Evolutionary conservation across 768 basidiomycete genomes (phyloP), one percentile per base, ranked within the genome.

Genomic region (Pholiota conissans): DNA sequence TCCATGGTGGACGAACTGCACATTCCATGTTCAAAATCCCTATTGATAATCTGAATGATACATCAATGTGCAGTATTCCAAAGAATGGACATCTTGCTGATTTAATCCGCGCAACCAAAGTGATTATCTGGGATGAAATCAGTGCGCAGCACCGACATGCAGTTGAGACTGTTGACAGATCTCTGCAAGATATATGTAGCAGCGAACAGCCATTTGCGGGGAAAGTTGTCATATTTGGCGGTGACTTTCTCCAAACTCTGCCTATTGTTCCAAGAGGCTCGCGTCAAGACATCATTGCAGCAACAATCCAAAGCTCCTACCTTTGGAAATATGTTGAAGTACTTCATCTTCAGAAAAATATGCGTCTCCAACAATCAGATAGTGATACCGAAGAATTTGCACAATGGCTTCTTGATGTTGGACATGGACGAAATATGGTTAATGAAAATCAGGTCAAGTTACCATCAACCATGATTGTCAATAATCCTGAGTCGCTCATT

Each of bases 11-110:
- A 1, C 64, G 72, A 2, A 84, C 82, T 22, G 70, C 79, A 0
- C 78, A 84, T 59, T 81, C 78, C 0, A 62, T 60, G 7, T 83
- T 83, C 69, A 77, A 79, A 54, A 79, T 82, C 37, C 81, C 80
- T 0, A 70, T 82, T 30, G 64, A 71, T 5, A 56, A 50, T 32
- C 52, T 70, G 6, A 27, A 56, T 2, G 46, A 49, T 7, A 22
- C 2, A 1, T 55, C 54, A 35, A 20, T 58, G 1, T 81, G 78
- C 62, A 57, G 20, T 10, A 73, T 81, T 32, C 32, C 64, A 4
- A 78, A 77, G 51, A 55, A 73, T 22, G 56, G 56, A 45, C n/a
- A n/a, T 1, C 56, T 60, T 0, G 74, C 72, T 13, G 68, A 72
- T 1, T 60, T 81, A 1, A 37, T 79, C 1, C 52, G 64, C 0